Evolutionary conservation across 1,139 yeast species (phyloP), one percentile per base, ranked within the genome.

Genomic region (Saccharomycopsis hybrid): DNA sequence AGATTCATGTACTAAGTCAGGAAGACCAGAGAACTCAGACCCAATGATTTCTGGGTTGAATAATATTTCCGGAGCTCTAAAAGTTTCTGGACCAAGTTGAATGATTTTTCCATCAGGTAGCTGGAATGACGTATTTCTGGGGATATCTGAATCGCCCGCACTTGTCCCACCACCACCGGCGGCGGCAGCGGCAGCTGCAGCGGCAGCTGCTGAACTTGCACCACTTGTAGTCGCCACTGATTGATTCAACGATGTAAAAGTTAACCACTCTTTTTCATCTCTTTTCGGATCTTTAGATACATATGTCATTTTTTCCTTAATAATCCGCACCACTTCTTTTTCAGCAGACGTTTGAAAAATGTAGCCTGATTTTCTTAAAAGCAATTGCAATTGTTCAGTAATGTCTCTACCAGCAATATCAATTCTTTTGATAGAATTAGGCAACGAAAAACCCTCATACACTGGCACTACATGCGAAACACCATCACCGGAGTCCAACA

Each of bases 401-500:
- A 90, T 76, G 59, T 89, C 96, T 48, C 95, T 66, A 0, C 97
- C 97, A 0, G 95, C 97, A 31, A 88, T 66, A 62, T 89, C 95
- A 58, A 85, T 73, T 53, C 97, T 68, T 62, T 78, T 78, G 18
- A 87, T 79, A 1, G 94, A 81, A 2, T 82, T 73, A 0, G 90
- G 82, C 30, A 90, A 65, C 5, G 92, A 73, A 64, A 87, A 89
- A 3, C 97, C 97, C 54, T 88, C 92, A 64, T 77, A 90, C 0
- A 92, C 88, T 0, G 97, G 96, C 1, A 88, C 95, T 5, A 87
- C 75, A 62, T 86, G 92, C 43, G 85, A 78, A 28, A 88, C 95
- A 2, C 97, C 97, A 62, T 90, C 97, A 3, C 97, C 97, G 39
- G 85, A 78, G 63, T 90, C 97, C 11, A 90, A 65, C 8, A 88